phyloP scores from a whole-genome alignment of 2,329 filamentous ascomycete species.

The Polytolypa hystricis region DNA sequence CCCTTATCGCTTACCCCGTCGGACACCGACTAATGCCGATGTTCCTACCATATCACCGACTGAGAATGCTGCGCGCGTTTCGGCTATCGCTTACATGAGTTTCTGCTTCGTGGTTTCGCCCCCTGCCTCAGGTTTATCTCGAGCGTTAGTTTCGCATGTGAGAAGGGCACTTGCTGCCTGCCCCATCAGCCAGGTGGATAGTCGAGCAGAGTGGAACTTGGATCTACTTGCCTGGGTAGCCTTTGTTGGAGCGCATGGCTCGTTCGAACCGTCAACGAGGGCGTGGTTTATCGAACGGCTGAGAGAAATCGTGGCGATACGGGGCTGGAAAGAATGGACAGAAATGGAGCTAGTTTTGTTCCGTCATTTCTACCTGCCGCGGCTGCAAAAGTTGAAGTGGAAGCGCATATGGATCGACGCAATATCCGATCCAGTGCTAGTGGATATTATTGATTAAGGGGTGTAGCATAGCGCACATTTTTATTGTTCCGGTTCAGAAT shows the following conservation, averaged over 20 bases:
- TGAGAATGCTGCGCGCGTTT: conserved; percentile 22
- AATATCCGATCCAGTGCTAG: conserved; percentile 9
- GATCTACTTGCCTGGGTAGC: conserved; percentile 23
- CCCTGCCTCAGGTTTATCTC: conserved; percentile 23
- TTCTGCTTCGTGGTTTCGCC: conserved; percentile 24
- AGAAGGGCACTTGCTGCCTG: conserved; percentile 15
- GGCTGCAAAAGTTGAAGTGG: conserved; percentile 18
- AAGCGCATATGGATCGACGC: conserved; percentile 22
- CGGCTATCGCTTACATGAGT: conserved; percentile 23
- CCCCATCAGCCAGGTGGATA: conserved; percentile 9
- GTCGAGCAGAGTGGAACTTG: conserved; percentile 12
- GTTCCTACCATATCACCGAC: conserved; percentile 13
- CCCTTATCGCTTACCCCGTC: conserved; percentile 15
- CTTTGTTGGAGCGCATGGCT: conserved; percentile 24
- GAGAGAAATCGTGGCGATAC: conserved; percentile 16
- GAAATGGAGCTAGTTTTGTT: conserved; percentile 18
- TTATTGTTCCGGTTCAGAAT: conserved; percentile 8
- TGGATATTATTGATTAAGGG: conserved; percentile 4
- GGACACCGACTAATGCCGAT: background rate
- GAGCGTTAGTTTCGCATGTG: conserved; percentile 23
- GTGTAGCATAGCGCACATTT: background rate
- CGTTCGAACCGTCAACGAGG: conserved; percentile 18
- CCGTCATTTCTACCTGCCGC: conserved; percentile 20
- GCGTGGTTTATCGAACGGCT: conserved; percentile 23
- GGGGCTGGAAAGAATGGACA: conserved; percentile 22